Evolutionary conservation across 139 green algal species (phyloP), one percentile per base, ranked within the genome.

Genomic region (Chlorella sp.): DNA sequence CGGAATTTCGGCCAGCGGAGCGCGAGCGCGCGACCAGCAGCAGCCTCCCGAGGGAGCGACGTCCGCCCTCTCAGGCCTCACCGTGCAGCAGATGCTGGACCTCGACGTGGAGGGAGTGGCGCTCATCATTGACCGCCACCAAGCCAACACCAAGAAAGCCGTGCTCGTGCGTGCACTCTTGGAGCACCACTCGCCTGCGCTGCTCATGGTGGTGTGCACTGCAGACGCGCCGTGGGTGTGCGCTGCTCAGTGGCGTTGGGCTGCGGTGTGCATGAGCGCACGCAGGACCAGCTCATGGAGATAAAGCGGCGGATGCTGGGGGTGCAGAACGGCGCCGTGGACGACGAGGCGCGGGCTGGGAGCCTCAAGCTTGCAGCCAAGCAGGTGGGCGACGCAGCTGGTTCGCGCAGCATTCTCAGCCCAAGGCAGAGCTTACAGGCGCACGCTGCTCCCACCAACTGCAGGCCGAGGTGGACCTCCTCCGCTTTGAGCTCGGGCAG

Each of bases 111-210:
- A 84, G 23, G 2, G 32, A 0, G 55, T 87, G 4, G 74, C 71
- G 1, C 6, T 80, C 5, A 77, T 80, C 31, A 81, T 87, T 36
- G 82, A 87, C 67, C 65, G 55, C 59, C 82, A 85, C 24, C 82
- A 87, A 35, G 42, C 29, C 26, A 20, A 60, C 4, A 74, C 71
- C 20, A 80, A 81, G 50, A 79, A 81, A 51, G 63, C 65, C 22
- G 63, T 77, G 3, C 65, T 83, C 63, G 78, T 83, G 62, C 27
- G 31, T 27, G 36, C 36, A 55, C 10, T n/a, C 42, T 24, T 55
- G 42, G 42, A 55, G 10, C 10, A 55, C 17, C 42, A 10, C 10
- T 24, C 42, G 42, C 42, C 10, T 24, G 42, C 42, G 17, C n/a
- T n/a, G n/a, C n/a, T n/a, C n/a, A n/a, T n/a, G n/a, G n/a, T n/a